Base-by-base conservation (phyloP, 164 flowering plant genomes). In the Umbellularia californica region DNA sequence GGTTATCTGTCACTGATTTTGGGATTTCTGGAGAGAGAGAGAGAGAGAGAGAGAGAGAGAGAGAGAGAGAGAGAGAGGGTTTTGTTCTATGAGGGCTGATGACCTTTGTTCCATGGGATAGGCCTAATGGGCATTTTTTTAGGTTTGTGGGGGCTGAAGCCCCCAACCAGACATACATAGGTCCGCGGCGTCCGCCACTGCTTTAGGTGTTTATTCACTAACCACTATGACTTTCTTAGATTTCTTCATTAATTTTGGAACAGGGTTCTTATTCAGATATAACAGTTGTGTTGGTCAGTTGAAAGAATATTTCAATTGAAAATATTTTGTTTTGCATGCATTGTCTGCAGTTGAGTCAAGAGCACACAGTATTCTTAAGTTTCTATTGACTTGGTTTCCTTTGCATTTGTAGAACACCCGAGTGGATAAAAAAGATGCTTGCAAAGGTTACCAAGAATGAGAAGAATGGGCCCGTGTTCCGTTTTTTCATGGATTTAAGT, bases 401-500 rank as follows among this genome's bases (percentile, higher is more conserved):
- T 67, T 67, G 74, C 72, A 52, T 51, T 23, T 74, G 71, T 67
- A 95, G 99, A 77, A 86, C 88, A 74, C 97, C 98, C 22, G 88
- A 88, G 73, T 93, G 98, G 96, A 82, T 95, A 5, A 92, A 90
- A 84, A 89, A 88, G 84, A 81, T 90, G 76, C 86, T 93, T 77
- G 79, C 91, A 62, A 77, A 74, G 41, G 76, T 90, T 41, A 86
- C 82, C 12, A 90, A 88, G 83, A 90, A 87, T 77, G 89, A 89
- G 72, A 87, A 86, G 79, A 85, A 88, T 75, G 76, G 76, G 23
- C 99, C 97, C 51, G 89, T 95, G 23, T 95, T 95, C 76, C 96
- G 96, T 9, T 95, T 95, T 78, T 95, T 95, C 81, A 86, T 93
- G 91, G 99, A 95, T 83, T 78, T 92, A 72, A 92, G 98, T 15